Evolutionary conservation across 164 flowering plant genomes (phyloP).

Genomic region (Annona cherimola): DNA sequence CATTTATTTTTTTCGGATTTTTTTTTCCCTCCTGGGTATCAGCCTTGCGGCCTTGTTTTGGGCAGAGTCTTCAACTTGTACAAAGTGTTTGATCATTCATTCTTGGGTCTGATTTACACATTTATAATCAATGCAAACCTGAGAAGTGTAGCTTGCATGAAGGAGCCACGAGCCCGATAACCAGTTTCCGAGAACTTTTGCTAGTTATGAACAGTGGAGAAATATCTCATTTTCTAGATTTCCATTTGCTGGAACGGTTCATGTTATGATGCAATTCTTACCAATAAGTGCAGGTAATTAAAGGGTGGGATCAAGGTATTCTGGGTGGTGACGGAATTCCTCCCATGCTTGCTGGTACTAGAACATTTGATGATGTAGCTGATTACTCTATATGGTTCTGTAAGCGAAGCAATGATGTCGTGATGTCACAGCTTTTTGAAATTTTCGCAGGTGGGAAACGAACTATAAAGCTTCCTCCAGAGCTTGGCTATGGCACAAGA

Average conservation of each 20-base stretch:
- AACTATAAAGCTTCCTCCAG: slow-evolving; percentile 70
- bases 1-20: background rate
- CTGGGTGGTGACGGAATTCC: slow-evolving; percentile 83
- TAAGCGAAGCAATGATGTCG: background rate
- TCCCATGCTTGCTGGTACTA: slow-evolving; percentile 82
- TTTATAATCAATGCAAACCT: too few relatives aligned
- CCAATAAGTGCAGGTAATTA: slow-evolving; percentile 52
- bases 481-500: slow-evolving; percentile 73
- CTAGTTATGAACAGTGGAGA: too few relatives aligned
- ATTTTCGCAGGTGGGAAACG: slow-evolving; percentile 65
- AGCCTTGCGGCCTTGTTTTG: background rate
- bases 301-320: slow-evolving; percentile 94
- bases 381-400: background rate
- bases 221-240: too few relatives aligned
- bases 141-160: too few relatives aligned
- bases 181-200: too few relatives aligned
- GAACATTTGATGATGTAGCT: background rate
- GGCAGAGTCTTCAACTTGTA: background rate
- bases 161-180: too few relatives aligned
- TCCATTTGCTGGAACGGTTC: background rate
- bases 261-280: background rate
- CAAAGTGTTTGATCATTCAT: background rate
- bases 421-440: background rate
- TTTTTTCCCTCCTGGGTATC: too few relatives aligned
- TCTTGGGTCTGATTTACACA: background rate